Conservation (phyloP, 1,284 basidiomycete species). For the Apiotrichum brassicae region DNA sequence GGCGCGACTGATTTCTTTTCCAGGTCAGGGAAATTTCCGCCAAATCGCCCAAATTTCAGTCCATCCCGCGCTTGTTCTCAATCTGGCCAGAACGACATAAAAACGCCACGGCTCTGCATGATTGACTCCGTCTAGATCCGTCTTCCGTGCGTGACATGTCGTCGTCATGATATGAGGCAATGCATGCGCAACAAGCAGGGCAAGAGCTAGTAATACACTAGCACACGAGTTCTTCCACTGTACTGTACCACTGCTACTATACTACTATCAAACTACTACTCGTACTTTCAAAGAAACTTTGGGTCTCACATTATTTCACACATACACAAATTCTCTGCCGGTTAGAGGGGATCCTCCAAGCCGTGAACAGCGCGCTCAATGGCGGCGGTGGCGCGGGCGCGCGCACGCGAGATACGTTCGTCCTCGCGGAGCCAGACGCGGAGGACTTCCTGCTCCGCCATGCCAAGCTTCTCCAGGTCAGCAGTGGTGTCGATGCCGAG, state of each 20-base stretch:
- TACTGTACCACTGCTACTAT: not conserved
- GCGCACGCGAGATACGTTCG: slow-evolving; percentile 14
- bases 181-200: not conserved
- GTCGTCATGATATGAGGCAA: not conserved
- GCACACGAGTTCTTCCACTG: not conserved
- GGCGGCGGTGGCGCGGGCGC: slow-evolving; percentile 7
- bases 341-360: not conserved
- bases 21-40: no score
- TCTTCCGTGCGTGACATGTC: no score
- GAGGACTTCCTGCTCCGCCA: slow-evolving; percentile 33
- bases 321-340: not conserved
- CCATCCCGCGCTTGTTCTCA: no score
- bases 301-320: not conserved
- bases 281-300: not conserved
- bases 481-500: slow-evolving; percentile 19
- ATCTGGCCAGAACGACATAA: no score
- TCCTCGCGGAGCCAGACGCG: slow-evolving; percentile 33
- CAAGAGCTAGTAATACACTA: not conserved
- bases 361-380: slow-evolving; percentile 14
- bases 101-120: no score
- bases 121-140: no score
- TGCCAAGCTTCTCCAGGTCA: slow-evolving; percentile 13
- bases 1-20: no score
- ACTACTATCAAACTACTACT: not conserved
- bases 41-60: no score